Evolutionary conservation across 2,329 filamentous ascomycete species (phyloP), one percentile per base, ranked within the genome.

Genomic region (Aspergillus jensenii): DNA sequence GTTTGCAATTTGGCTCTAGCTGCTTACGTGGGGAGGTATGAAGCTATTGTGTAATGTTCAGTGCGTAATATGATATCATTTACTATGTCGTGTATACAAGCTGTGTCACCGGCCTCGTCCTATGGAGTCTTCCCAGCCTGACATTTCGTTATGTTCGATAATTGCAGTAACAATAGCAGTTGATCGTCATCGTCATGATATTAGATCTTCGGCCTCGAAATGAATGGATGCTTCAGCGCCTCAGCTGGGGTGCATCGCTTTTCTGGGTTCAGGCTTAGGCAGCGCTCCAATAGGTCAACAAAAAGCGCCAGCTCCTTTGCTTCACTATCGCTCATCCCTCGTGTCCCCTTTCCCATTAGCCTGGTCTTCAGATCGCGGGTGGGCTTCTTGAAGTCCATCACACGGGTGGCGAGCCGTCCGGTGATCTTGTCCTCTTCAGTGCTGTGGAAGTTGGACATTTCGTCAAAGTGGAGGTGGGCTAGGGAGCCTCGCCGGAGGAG

Each of bases 191-290:
- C 27, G 9, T 31, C 27, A 31, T 31, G 9, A 31, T 31, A 19
- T 48, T 61, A 67, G 40, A 55, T 59, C 56, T 72, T 69, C 71
- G 74, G 75, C 23, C 81, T 78, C 25, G 77, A 79, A 67, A 98
- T 91, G 75, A 98, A 98, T 1, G 90, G 90, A 79, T 98, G 93
- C 70, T 87, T 88, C 67, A 98, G 79, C 49, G 95, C 95, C 69
- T 98, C 93, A 14, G 84, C 81, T 0, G 95, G 90, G 47, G 90
- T 93, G 68, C 95, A 90, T 62, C 95, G 85, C 81, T 96, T 96
- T 73, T 96, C 93, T 1, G 93, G 91, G 70, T 98, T 96, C 63
- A 98, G 82, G 58, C 88, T 87, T 62, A 99, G 81, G 71, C 93
- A 98, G 55, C 90, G 88, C 70, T 96, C 93, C 57, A 99, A 78